phyloP scores from a whole-genome alignment of 495 filamentous ascomycete species.

The Penicillium silybi region DNA sequence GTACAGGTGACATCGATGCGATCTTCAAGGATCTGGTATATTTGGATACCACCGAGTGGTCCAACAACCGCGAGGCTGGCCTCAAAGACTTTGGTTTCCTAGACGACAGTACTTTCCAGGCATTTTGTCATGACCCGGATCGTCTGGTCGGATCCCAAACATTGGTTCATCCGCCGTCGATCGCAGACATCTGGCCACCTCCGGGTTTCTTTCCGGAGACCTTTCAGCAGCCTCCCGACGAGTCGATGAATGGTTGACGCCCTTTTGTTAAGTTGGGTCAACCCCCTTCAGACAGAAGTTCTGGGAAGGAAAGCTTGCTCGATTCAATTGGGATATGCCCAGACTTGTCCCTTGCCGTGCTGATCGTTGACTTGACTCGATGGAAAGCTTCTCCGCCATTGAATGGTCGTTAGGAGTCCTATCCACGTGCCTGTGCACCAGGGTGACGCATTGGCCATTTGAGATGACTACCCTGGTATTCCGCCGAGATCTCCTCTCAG shows the following conservation, averaged over 20 bases:
- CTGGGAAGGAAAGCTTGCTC: background rate
- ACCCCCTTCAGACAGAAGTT: background rate
- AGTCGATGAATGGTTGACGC: slow-evolving; percentile 24
- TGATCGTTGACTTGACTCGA: background rate
- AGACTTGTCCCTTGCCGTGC: background rate
- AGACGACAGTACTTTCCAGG: slow-evolving; percentile 49
- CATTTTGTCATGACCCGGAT: slow-evolving; percentile 53
- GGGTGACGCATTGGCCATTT: background rate
- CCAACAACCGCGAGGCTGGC: slow-evolving; percentile 48
- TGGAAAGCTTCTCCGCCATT: background rate
- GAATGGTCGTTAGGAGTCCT: background rate
- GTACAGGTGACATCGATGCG: slow-evolving; percentile 46
- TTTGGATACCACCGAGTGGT: slow-evolving; percentile 56
- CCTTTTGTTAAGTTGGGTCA: background rate
- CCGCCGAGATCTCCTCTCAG: too few species aligned
- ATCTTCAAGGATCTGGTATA: slow-evolving; percentile 62
- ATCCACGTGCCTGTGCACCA: background rate
- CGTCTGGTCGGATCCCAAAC: slow-evolving; percentile 40
- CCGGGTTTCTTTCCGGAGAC: slow-evolving; percentile 47
- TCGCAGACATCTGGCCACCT: slow-evolving; percentile 47
- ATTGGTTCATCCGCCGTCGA: slow-evolving; percentile 41
- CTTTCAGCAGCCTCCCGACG: slow-evolving; percentile 32
- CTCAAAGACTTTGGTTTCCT: slow-evolving; percentile 60
- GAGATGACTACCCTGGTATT: background rate
- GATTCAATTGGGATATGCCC: background rate